phyloP scores from a whole-genome alignment of 768 basidiomycete species.

The Suillus decipiens region DNA sequence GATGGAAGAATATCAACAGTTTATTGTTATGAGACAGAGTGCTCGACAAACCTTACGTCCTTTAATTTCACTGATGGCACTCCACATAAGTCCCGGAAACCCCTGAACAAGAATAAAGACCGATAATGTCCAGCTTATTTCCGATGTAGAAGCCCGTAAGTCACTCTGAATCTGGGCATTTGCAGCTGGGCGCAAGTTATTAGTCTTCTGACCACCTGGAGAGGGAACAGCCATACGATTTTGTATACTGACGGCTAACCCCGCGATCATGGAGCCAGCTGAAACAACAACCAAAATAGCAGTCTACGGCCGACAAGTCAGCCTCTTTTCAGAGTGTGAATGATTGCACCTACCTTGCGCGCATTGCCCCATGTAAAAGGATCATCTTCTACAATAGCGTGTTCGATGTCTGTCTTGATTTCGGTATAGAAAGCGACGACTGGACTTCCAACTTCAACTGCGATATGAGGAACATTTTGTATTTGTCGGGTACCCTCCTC shows the following conservation, averaged over 20 bases:
- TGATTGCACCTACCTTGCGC: constrained; percentile 47
- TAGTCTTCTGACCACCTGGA: not conserved
- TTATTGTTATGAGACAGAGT: not conserved
- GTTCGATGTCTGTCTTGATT: constrained; percentile 37
- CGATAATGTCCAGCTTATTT: constrained; percentile 71
- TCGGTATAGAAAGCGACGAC: not conserved
- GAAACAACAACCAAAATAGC: constrained; percentile 28
- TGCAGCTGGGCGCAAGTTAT: constrained; percentile 47
- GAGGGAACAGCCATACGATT: constrained; percentile 24
- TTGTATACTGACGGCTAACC: constrained; percentile 28
- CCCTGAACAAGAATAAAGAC: constrained; percentile 77
- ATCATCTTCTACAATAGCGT: constrained; percentile 54
- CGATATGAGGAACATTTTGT: not conserved
- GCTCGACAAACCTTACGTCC: constrained; percentile 58
- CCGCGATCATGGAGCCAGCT: constrained; percentile 27
- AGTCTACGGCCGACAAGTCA: constrained; percentile 18
- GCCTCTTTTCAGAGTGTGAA: not conserved
- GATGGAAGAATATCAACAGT: constrained; percentile 1
- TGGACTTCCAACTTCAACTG: not conserved
- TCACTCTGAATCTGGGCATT: constrained; percentile 63
- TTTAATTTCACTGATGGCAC: constrained; percentile 67
- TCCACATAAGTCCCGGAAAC: constrained; percentile 60
- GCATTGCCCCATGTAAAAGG: constrained; percentile 59
- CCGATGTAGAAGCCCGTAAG: constrained; percentile 57
- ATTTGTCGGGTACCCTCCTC: not conserved